Evolutionary conservation across 2,329 filamentous ascomycete genomes (phyloP), one percentile per base, ranked within the genome.

Genomic region (Ceratocystiopsis sp.): DNA sequence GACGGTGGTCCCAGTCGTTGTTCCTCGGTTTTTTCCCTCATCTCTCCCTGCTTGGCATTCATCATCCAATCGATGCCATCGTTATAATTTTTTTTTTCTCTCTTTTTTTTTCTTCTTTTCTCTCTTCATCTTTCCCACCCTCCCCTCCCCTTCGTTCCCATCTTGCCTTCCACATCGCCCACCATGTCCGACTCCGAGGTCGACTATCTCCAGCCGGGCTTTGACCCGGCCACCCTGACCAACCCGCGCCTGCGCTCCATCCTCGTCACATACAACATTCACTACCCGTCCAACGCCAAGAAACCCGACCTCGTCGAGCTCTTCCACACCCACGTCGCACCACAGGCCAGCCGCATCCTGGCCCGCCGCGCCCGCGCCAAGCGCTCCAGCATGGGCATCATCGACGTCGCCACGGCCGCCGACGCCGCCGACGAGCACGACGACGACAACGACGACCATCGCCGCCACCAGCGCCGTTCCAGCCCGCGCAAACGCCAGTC

Each of bases 191-290:
- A 80, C 54, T 65, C 75, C 50, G 83, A 87, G 51, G 62, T 80
- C 52, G 82, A 85, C 51, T 98, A 96, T 59, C 78, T 96, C 32
- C 77, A 87, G 56, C 73, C 84, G 43, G 84, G 75, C 53, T 96
- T 95, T 59, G 85, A 98, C 58, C 78, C 91, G 17, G 71, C 72
- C 56, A 75, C 73, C 50, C 73, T 96, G 49, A 96, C 86, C 1
- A 78, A 96, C 41, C 86, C 91, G 25, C 81, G 82, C 38, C 68
- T 98, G 53, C 84, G 91, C 54, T 89, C 83, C 40, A 93, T 96
- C 51, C 75, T 98, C 45, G 83, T 96, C 54, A 81, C 78, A 50
- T 84, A 98, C 64, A 82, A 86, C 57, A 68, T 96, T 54, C 65
- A 76, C 35, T 96, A 94, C 57, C 80, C 87, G 6, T 79, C 84